phyloP scores from a whole-genome alignment of 1,284 basidiomycete species.

The Heterobasidion annosum region DNA sequence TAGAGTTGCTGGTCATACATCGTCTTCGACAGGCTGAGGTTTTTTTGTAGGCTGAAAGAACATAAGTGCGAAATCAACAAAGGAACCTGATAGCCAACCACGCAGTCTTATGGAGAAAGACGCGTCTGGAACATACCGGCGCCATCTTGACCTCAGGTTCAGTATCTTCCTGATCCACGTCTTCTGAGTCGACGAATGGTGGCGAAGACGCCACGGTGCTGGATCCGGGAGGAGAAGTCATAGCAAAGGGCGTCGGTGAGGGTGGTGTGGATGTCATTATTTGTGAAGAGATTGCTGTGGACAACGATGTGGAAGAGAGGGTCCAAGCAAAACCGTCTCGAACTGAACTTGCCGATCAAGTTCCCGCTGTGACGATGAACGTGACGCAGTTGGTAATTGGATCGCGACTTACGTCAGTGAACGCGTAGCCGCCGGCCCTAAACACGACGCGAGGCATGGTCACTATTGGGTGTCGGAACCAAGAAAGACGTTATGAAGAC shows the following conservation, averaged over 20 bases:
- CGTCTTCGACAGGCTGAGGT: not conserved
- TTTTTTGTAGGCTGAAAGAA: not conserved
- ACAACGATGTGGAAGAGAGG: not conserved
- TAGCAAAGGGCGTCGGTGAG: not conserved
- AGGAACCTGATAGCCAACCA: not conserved
- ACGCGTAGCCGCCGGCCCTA: constrained; percentile 11
- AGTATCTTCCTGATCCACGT: not conserved
- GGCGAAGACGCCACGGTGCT: constrained; percentile 10
- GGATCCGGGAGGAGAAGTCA: constrained; percentile 4
- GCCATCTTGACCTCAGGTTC: not conserved
- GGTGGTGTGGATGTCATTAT: not conserved
- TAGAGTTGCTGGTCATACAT: not conserved
- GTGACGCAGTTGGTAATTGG: constrained; percentile 2
- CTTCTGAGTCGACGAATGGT: constrained; percentile 1
- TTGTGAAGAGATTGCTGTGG: not conserved
- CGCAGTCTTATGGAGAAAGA: not conserved
- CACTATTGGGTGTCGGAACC: no score
- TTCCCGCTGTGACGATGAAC: not conserved
- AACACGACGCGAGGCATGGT: not conserved
- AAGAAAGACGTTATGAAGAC: no score
- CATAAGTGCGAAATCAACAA: not conserved
- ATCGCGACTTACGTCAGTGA: not conserved
- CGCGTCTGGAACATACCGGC: not conserved
- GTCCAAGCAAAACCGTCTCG: no score
- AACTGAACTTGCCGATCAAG: no score